These are phyloP conservation scores for Neofusicoccum ribis DNA, from an alignment of 2,329 filamentous ascomycete genomes.

Conservation along the genomic window DNA sequence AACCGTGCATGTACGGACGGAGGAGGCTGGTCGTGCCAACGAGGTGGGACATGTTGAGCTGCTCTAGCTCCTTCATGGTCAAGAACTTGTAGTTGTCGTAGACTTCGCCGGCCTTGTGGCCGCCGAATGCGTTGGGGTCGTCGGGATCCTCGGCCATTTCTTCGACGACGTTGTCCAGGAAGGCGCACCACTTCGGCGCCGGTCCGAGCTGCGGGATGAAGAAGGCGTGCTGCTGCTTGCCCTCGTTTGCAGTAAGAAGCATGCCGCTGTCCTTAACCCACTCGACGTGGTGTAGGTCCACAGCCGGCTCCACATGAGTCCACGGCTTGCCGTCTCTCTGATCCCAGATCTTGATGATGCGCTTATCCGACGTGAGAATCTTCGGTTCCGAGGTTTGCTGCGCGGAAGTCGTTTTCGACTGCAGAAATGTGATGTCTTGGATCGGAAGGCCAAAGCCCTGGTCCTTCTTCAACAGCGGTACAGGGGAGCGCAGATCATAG, in stretches of 20 bases:
- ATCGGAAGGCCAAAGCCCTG: conserved; percentile 95
- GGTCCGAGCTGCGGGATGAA: conserved; percentile 92
- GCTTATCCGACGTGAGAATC: conserved; percentile 87
- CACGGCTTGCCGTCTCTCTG: conserved; percentile 78
- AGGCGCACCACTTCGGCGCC: conserved; percentile 92
- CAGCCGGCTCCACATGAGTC: conserved; percentile 92
- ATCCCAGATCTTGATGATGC: conserved; percentile 97
- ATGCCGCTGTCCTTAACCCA: conserved; percentile 93
- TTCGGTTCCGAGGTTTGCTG: conserved; percentile 70
- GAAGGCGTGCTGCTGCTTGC: conserved; percentile 90
- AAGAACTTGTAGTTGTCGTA: conserved; percentile 99
- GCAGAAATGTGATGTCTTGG: conserved; percentile 73
- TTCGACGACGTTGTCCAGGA: conserved; percentile 96
- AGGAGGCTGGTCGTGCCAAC: conserved; percentile 87
- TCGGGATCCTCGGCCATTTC: conserved; percentile 88
- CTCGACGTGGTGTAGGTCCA: conserved; percentile 91
- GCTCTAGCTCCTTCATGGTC: conserved; percentile 80
- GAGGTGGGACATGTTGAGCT: conserved; percentile 82
- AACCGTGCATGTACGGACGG: conserved; percentile 97
- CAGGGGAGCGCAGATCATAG: conserved; percentile 87
- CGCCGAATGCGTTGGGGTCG: conserved; percentile 58
- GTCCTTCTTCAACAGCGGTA: conserved; percentile 85
- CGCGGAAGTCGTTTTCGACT: conserved; percentile 63
- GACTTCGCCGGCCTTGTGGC: conserved; percentile 67
- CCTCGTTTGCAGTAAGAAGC: conserved; percentile 95